phyloP scores from a whole-genome alignment of 2,329 filamentous ascomycete genomes.

The Lomentospora prolificans region DNA sequence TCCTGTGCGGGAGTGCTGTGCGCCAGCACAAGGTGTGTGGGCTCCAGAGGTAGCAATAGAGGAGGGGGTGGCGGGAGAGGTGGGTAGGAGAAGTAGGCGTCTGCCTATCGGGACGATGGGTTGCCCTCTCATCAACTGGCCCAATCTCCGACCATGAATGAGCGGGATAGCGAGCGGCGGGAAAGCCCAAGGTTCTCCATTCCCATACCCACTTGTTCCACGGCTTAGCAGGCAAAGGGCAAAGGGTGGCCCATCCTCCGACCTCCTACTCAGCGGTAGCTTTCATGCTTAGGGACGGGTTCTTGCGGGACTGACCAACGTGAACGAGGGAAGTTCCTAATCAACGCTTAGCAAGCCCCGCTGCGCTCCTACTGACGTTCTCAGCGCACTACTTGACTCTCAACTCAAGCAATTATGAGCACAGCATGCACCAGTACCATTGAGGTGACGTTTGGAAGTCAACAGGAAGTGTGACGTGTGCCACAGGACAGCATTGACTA shows the following conservation, averaged over 20 bases:
- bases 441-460: neutral
- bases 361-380: too few species aligned
- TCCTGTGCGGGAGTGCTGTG: neutral
- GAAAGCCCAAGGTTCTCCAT: neutral
- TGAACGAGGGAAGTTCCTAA: neutral
- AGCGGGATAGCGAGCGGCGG: neutral
- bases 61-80: neutral
- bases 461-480: constrained; percentile 1
- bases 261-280: neutral
- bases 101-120: neutral
- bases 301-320: neutral
- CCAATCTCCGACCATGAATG: neutral
- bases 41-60: neutral
- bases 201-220: neutral
- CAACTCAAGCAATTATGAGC: too few species aligned
- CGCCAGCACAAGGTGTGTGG: neutral
- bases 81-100: neutral
- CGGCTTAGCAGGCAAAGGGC: neutral
- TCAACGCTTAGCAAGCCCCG: too few species aligned
- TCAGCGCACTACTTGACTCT: neutral
- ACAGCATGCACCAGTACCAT: neutral
- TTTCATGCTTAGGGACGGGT: neutral
- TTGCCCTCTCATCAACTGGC: neutral
- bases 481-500: neutral
- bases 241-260: neutral